Evolutionary conservation across 1,284 basidiomycete species (phyloP).

Genomic region (Gomphus sp.): DNA sequence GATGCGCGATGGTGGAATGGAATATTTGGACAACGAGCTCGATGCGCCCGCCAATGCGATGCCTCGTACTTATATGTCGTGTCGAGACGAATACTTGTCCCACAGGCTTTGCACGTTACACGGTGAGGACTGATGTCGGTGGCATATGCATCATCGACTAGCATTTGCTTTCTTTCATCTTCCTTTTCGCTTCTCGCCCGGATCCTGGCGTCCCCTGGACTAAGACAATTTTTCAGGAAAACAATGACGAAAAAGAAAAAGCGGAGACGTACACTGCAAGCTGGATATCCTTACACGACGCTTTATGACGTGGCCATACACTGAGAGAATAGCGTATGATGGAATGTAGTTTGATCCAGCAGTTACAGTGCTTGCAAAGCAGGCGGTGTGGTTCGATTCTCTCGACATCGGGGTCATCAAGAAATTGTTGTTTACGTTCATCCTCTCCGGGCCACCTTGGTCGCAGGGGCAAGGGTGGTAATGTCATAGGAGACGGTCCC

Average conservation of each 20-base stretch:
- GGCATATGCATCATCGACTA: conserved; percentile 4
- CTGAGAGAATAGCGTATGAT: conserved; percentile 8
- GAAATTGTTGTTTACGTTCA: conserved; percentile 8
- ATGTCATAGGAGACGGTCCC: conserved; percentile 1
- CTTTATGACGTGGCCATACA: conserved; percentile 9
- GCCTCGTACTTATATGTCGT: conserved; percentile 11
- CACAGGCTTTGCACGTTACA: conserved; percentile 8
- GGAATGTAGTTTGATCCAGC: conserved; percentile 8
- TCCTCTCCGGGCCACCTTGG: conserved; percentile 9
- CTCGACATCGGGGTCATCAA: conserved; percentile 4
- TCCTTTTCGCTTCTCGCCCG: conserved; percentile 9
- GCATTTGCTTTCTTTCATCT: not conserved
- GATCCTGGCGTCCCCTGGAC: conserved; percentile 1
- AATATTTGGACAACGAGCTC: conserved; percentile 5
- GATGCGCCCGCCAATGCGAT: conserved; percentile 10
- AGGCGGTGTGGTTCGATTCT: conserved; percentile 8
- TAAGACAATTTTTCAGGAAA: not conserved
- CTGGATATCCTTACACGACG: not conserved
- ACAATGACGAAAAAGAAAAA: not conserved
- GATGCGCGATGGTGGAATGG: conserved; percentile 1
- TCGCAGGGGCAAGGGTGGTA: conserved; percentile 7
- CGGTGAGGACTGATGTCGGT: conserved; percentile 8
- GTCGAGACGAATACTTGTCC: conserved; percentile 8
- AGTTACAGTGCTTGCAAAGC: conserved; percentile 7
- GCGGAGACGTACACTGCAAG: not conserved